A percentile compares a stretch with the other conserved stretches of the same genome.
phyloP scores from a whole-genome alignment of 805 yeast species.

The Saccharomycopsis fibuligera region DNA sequence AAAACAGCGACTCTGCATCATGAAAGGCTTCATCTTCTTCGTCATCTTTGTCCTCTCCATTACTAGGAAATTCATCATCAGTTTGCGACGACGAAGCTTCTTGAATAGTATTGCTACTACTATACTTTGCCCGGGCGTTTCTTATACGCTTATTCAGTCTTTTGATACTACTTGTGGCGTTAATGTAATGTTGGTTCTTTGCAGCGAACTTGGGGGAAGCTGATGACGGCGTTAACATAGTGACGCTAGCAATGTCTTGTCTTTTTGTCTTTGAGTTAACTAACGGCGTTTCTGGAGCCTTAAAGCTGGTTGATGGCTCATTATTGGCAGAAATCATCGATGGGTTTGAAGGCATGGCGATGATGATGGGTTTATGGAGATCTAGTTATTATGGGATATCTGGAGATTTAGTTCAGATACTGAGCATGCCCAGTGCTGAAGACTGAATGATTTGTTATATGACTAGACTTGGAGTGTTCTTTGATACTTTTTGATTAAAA shows the following conservation, averaged over 20 bases:
- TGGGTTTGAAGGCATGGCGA: not conserved
- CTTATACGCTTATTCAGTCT: conserved; percentile 6
- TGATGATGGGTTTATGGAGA: too few species aligned
- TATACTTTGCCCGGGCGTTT: not conserved
- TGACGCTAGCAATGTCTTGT: not conserved
- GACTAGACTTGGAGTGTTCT: too few species aligned
- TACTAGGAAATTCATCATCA: conserved; percentile 6
- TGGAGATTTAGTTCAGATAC: too few species aligned
- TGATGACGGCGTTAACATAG: conserved; percentile 19
- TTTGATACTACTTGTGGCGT: conserved; percentile 10
- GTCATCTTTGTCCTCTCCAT: conserved; percentile 5
- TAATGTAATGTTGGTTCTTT: not conserved
- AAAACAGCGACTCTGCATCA: not conserved
- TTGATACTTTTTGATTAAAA: too few species aligned
- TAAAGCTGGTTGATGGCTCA: conserved; percentile 1
- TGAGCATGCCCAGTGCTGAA: too few species aligned
- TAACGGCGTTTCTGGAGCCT: conserved; percentile 11
- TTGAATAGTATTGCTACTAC: not conserved
- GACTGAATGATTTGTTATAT: too few species aligned
- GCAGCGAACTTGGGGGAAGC: conserved; percentile 9
- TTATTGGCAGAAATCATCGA: not conserved
- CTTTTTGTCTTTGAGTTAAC: not conserved
- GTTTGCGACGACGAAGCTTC: not conserved
- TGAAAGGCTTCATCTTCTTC: conserved; percentile 7
- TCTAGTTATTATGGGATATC: too few species aligned